Evolutionary conservation across 2,329 filamentous ascomycete species (phyloP).

Genomic region (Colletotrichum caudatum): DNA sequence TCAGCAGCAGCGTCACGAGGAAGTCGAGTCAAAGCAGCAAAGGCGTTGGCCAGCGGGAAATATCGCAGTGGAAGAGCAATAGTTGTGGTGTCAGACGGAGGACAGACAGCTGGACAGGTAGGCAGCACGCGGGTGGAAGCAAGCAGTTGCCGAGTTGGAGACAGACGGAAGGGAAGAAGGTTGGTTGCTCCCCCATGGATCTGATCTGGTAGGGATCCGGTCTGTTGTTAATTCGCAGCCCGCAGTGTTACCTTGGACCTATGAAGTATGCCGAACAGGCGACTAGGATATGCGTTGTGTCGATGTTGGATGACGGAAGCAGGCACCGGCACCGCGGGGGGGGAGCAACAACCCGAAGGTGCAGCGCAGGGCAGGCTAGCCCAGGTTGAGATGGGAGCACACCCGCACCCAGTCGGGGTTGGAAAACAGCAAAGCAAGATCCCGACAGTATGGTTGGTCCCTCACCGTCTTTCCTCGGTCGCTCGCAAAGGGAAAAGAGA

Average conservation of each 20-base stretch:
- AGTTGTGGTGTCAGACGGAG: conserved; percentile 20
- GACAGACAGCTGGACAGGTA: conserved; percentile 6
- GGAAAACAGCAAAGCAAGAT: conserved; percentile 2
- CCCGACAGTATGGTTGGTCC: conserved; percentile 14
- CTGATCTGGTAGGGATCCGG: background rate
- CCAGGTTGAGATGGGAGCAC: conserved; percentile 2
- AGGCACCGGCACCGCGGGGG: conserved; percentile 26
- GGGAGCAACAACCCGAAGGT: conserved; percentile 18
- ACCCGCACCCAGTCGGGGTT: conserved; percentile 24
- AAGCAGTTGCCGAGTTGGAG: conserved; percentile 10
- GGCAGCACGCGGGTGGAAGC: background rate
- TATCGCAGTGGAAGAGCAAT: conserved; percentile 18
- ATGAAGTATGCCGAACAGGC: conserved; percentile 27
- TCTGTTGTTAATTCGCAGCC: conserved; percentile 4
- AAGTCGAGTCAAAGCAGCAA: conserved; percentile 9
- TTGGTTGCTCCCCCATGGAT: background rate
- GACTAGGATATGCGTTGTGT: conserved; percentile 22
- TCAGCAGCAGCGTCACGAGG: conserved; percentile 32
- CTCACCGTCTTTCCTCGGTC: conserved; percentile 32
- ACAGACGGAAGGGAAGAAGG: background rate
- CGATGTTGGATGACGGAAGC: conserved; percentile 33
- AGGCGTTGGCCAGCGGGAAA: conserved; percentile 8
- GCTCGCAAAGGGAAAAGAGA: conserved; percentile 2
- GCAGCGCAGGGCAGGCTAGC: conserved; percentile 5
- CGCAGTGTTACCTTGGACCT: background rate